A percentile compares a stretch with the other conserved stretches of the same genome.
These are phyloP conservation scores for Tulasnella sp. DNA, from an alignment of 768 basidiomycete genomes.

Conservation along the genomic window DNA sequence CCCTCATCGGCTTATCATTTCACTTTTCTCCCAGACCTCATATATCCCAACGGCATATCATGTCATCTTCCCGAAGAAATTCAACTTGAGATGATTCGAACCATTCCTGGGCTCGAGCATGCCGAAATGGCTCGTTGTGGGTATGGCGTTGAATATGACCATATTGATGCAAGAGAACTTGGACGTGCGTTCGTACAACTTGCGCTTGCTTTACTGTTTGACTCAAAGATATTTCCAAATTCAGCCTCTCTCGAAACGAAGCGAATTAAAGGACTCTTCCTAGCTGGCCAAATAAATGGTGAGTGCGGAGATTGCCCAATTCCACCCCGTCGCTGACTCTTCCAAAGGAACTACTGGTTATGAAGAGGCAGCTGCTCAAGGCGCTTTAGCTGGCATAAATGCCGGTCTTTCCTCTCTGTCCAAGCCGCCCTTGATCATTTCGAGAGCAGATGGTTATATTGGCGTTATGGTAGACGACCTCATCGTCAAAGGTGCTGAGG, in stretches of 20 bases:
- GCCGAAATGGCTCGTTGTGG: constrained; percentile 78
- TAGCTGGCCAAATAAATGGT: constrained; percentile 89
- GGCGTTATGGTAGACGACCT: constrained; percentile 93
- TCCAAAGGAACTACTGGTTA: constrained; percentile 76
- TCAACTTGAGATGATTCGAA: constrained; percentile 75
- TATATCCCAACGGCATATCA: constrained; percentile 87
- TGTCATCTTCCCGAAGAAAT: constrained; percentile 81
- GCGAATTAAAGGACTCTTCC: constrained; percentile 75
- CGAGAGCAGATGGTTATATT: constrained; percentile 77
- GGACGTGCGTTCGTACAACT: constrained; percentile 36
- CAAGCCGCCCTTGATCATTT: constrained; percentile 52
- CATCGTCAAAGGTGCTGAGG: constrained; percentile 79
- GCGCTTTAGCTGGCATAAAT: constrained; percentile 79
- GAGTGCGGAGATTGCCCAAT: not conserved
- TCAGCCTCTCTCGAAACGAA: constrained; percentile 80
- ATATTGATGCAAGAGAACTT: constrained; percentile 79
- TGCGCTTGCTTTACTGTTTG: no score
- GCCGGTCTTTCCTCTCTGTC: constrained; percentile 62
- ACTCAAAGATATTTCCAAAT: not conserved
- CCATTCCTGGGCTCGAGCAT: constrained; percentile 75
- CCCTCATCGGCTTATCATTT: not conserved
- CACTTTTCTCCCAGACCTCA: constrained; percentile 46
- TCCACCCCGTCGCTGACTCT: not conserved
- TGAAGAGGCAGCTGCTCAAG: constrained; percentile 90
- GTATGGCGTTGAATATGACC: constrained; percentile 91